Evolutionary conservation across 2,329 filamentous ascomycete species (phyloP), one percentile per base, ranked within the genome.

Genomic region (Aspergillus quadricinctus): DNA sequence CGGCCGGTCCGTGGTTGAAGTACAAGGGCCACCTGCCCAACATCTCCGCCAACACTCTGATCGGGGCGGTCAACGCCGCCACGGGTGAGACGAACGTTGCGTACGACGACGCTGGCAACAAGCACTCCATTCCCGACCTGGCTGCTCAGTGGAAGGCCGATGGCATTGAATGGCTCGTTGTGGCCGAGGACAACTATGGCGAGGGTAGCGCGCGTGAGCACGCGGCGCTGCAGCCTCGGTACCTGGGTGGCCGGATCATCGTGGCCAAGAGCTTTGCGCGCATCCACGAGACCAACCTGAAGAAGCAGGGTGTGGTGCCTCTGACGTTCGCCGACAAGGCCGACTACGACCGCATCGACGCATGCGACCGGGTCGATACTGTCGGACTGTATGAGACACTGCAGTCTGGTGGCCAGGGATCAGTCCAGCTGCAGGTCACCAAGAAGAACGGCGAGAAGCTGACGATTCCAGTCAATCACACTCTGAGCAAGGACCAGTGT

Each of bases 11-110:
- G 17, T 97, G 93, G 93, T 85, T 99, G 65, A 97, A 97, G 78
- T 99, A 97, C 85, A 97, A 97, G 82, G 94, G 94, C 61, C 94
- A 99, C 76, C 85, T 99, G 61, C 91, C 94, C 74, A 99, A 99
- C 81, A 99, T 99, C 75, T 89, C 88, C 66, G 91, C 91, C 71
- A 99, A 99, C 83, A 99, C 94, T 2, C 85, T 99, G 63, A 97
- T 97, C 77, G 94, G 92, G 53, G 94, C 94, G 58, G 83, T 92
- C 71, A 97, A 97, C 75, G 92, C 89, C 46, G 90, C 90, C 60
- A 99, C 93, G 0, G 89, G 88, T 65, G 92, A 96, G 75, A 92
- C 94, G 62, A 97, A 97, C 75, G 87, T 84, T 21, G 94, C 93
- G 4, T 94, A 96, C 77, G 94, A 99, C 74, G 78, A 89, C 57